Base-by-base conservation (phyloP, 2,329 filamentous ascomycete genomes). In the Simplicillium sp. region DNA sequence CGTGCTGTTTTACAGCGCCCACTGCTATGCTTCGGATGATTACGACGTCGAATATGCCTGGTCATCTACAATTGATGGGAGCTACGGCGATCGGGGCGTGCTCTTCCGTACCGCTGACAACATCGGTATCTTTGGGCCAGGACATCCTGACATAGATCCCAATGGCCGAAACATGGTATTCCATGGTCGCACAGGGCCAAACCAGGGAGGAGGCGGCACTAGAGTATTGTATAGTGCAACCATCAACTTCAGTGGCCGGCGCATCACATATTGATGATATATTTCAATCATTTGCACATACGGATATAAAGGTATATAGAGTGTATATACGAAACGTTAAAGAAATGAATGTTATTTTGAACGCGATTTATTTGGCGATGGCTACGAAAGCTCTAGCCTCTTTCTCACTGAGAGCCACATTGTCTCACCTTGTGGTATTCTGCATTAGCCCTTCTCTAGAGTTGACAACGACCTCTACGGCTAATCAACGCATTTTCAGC, bases 121-220 rank as follows among this genome's bases (percentile, higher is more conserved):
- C 13, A 38, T 45, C 12, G 33, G 41, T 7, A 39, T 39, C 7
- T 43, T 38, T 17, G 40, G 40, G 8, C 43, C 43, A n/a, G 40
- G 37, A 2, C 37, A 40, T 32, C 36, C 36, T 13, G 43, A 45
- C 13, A 39, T 45, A 33, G 43, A 45, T 18, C 17, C 36, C 9
- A 45, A 45, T 29, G 43, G 43, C 4, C 31, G 39, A 20, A 43
- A 40, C 38, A 42, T 45, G 29, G 40, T 45, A 6, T 43, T 45
- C 28, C 43, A 43, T n/a, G 43, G 43, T n/a, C 43, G 40, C 20
- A 17, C 36, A n/a, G 20, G 37, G 4, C 32, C 33, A 2, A 29
- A 36, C 15, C 33, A 44, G 13, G 34, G 42, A 16, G 37, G 37
- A 14, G 14, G 32, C 13, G 42, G 34, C 4, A 28, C 25, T n/a